phyloP scores from a whole-genome alignment of 2,329 filamentous ascomycete genomes.

The Talaromyces verruculosus region DNA sequence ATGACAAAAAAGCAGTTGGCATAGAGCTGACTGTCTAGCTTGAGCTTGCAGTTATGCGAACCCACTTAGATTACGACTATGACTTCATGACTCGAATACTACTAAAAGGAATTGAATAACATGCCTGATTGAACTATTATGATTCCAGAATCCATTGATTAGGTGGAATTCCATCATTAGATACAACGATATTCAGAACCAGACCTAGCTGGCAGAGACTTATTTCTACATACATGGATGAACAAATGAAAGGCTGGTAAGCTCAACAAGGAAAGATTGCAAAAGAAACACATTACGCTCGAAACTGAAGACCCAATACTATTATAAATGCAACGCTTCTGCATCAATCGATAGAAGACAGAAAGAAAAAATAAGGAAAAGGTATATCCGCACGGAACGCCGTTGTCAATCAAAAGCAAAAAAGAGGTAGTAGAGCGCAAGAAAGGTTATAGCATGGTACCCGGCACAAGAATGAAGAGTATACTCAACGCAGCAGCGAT shows the following conservation, averaged over 20 bases:
- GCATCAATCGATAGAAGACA: background rate
- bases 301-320: background rate
- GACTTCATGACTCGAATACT: background rate
- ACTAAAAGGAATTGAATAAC: background rate
- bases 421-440: background rate
- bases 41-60: background rate
- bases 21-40: background rate
- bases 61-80: background rate
- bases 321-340: slow-evolving; percentile 18
- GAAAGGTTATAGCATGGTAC: slow-evolving; percentile 47
- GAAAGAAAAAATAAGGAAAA: background rate
- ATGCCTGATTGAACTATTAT: background rate
- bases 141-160: background rate
- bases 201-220: slow-evolving; percentile 10
- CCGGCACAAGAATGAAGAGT: slow-evolving; percentile 92
- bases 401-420: slow-evolving; percentile 2
- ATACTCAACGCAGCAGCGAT: slow-evolving; percentile 80
- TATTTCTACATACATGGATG: slow-evolving; percentile 1
- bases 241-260: background rate
- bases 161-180: background rate
- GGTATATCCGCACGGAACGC: slow-evolving; percentile 21
- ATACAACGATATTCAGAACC: background rate
- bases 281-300: background rate
- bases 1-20: background rate
- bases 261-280: background rate